phyloP scores from a whole-genome alignment of 805 yeast genomes.

The Ogataea chonburiensis region DNA sequence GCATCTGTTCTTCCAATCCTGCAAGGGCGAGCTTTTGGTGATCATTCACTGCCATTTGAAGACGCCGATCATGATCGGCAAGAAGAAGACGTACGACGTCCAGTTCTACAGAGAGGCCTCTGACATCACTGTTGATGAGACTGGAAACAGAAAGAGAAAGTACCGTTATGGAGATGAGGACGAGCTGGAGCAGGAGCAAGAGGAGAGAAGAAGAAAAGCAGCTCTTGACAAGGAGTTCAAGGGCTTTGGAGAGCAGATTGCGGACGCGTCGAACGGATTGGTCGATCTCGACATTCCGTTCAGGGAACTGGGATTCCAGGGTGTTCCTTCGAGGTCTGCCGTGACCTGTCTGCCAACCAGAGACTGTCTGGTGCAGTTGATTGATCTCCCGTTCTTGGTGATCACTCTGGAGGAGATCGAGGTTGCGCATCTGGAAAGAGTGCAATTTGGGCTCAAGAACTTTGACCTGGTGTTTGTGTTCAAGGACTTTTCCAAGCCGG shows the following conservation, averaged over 20 bases:
- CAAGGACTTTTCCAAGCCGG: slow-evolving; percentile 85
- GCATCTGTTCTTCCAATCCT: slow-evolving; percentile 93
- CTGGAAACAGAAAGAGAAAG: slow-evolving; percentile 87
- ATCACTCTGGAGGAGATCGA: slow-evolving; percentile 90
- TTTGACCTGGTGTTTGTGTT: slow-evolving; percentile 96
- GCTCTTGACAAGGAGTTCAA: slow-evolving; percentile 89
- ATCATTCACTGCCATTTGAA: slow-evolving; percentile 90
- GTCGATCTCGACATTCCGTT: slow-evolving; percentile 92
- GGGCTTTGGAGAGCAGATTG: slow-evolving; percentile 83
- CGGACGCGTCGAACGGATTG: slow-evolving; percentile 81
- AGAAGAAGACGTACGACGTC: slow-evolving; percentile 90
- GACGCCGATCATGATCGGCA: slow-evolving; percentile 92
- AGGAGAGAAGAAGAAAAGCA: slow-evolving; percentile 90
- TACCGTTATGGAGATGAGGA: slow-evolving; percentile 96
- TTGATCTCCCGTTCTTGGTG: slow-evolving; percentile 94
- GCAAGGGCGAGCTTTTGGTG: slow-evolving; percentile 90
- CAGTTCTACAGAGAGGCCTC: slow-evolving; percentile 97
- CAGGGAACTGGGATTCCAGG: slow-evolving; percentile 93
- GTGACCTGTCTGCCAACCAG: slow-evolving; percentile 96
- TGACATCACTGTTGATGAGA: slow-evolving; percentile 94
- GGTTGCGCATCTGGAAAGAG: slow-evolving; percentile 93
- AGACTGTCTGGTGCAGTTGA: slow-evolving; percentile 90
- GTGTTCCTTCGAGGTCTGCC: slow-evolving; percentile 94
- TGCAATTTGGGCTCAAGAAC: slow-evolving; percentile 93
- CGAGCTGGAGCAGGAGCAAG: slow-evolving; percentile 97